Base-by-base conservation (phyloP, 352 stramenopile species). In the Lagenidium giganteum region DNA sequence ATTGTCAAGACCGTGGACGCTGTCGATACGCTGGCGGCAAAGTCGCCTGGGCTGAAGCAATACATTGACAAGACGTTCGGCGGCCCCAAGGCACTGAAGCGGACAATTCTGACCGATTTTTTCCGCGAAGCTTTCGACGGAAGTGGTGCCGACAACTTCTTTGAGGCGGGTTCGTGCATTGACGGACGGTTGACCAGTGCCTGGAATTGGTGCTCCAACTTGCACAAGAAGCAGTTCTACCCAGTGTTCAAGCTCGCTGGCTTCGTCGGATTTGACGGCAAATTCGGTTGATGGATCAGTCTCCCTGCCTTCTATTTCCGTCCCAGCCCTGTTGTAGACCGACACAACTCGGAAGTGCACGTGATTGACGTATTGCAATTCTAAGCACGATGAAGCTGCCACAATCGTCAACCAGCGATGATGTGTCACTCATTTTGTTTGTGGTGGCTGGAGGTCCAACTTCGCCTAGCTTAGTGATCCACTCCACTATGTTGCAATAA, bases 161-260 rank as follows among this genome's bases (percentile, higher is more conserved):
- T 97, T 42, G 93, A 98, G 40, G 93, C 94, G 7, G 93, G 92
- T 5, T 96, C 80, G 40, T 98, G 95, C 57, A 97, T 98, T 49
- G 95, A 98, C 61, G 95, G 95, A 9, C 73, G 95, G 4, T 82
- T 98, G 37, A 98, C 95, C 23, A 97, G 84, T 30, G 95, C 95
- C 4, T 98, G 95, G 95, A 98, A 98, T 66, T 98, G 95, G 95
- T 98, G 95, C 66, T 97, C 87, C 16, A 87, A 96, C 38, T 63
- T 98, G 30, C 66, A 92, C 51, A 72, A 84, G 30, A 98, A 98
- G 62, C 69, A 53, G 13, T 98, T 96, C 64, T 98, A 97, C 58
- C 85, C 85, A 3, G 76, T 98, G 37, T 98, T 98, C 72, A 96
- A 97, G 68, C 78, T 98, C 35, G 95, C 90, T 5, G 95, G 95